Evolutionary conservation across 108 stramenopile species (phyloP).

Genomic region (Skeletonema tropicum): DNA sequence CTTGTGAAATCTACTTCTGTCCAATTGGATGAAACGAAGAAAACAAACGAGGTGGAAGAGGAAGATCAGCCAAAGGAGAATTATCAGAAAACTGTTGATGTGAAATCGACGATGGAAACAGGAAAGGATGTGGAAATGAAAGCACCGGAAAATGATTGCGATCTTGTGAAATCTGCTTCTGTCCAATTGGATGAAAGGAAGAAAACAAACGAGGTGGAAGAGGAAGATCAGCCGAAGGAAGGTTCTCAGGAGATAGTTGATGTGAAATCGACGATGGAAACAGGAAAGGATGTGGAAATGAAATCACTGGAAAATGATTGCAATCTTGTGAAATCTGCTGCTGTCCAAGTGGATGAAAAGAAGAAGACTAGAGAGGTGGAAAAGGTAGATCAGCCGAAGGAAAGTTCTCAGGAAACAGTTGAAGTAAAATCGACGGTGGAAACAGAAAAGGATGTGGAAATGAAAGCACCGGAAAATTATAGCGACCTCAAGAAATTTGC

Average conservation of each 20-base stretch:
- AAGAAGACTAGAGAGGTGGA: not conserved
- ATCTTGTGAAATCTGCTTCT: not conserved
- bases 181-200: not conserved
- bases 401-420: not conserved
- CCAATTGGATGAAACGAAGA: not conserved
- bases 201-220: not conserved
- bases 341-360: not conserved
- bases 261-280: not conserved
- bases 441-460: not conserved
- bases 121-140: not conserved
- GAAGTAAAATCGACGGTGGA: not conserved
- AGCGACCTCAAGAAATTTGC: not conserved
- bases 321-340: not conserved
- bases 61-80: not conserved
- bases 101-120: not conserved
- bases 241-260: not conserved
- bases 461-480: constrained; percentile 11
- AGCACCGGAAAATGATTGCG: constrained; percentile 11
- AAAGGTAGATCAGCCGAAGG: not conserved
- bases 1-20: not conserved
- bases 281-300: not conserved
- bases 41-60: not conserved
- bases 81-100: not conserved
- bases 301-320: constrained; percentile 6
- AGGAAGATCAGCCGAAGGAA: not conserved